These are phyloP conservation scores for Brassica nigra DNA, from an alignment of 345 rosid genomes.

Conservation along the genomic window DNA sequence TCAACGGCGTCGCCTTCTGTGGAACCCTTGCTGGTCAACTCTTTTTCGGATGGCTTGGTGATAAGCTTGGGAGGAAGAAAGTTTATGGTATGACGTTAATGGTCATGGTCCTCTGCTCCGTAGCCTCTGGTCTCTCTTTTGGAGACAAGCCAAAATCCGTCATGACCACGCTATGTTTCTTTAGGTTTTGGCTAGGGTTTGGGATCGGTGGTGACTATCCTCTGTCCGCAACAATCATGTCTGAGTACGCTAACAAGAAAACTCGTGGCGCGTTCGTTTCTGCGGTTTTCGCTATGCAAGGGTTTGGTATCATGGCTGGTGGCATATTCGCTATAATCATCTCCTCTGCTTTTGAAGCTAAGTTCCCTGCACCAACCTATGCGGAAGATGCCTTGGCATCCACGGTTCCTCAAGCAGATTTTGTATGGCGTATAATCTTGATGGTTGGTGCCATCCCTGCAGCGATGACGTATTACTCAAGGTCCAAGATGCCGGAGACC, in stretches of 20 bases:
- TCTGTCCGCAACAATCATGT: slow-evolving; percentile 53
- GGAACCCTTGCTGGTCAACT: slow-evolving; percentile 45
- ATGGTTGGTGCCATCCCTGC: slow-evolving; percentile 51
- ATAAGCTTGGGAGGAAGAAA: slow-evolving; percentile 74
- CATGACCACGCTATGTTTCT: slow-evolving; percentile 42
- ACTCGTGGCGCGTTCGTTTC: slow-evolving; percentile 47
- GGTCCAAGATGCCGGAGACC: slow-evolving; percentile 50
- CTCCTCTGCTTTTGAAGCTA: slow-evolving; percentile 39
- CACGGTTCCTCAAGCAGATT: slow-evolving; percentile 45
- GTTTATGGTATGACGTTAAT: slow-evolving; percentile 55
- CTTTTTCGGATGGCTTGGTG: slow-evolving; percentile 58
- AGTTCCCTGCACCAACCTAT: slow-evolving; percentile 37
- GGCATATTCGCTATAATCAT: slow-evolving; percentile 42
- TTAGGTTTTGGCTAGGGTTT: slow-evolving; percentile 45
- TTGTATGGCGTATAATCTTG: slow-evolving; percentile 45
- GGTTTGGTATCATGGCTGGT: slow-evolving; percentile 48
- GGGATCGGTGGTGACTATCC: slow-evolving; percentile 52
- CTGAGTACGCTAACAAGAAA: slow-evolving; percentile 49
- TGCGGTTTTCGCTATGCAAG: slow-evolving; percentile 55
- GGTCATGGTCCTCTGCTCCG: slow-evolving; percentile 39
- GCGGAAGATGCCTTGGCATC: slow-evolving; percentile 28
- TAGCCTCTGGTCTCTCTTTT: slow-evolving; percentile 44
- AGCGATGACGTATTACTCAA: slow-evolving; percentile 44
- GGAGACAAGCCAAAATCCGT: slow-evolving; percentile 40
- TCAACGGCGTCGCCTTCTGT: slow-evolving; percentile 51